Base-by-base conservation (phyloP, 805 yeast species). In the Cyberlindnera saturnus region DNA sequence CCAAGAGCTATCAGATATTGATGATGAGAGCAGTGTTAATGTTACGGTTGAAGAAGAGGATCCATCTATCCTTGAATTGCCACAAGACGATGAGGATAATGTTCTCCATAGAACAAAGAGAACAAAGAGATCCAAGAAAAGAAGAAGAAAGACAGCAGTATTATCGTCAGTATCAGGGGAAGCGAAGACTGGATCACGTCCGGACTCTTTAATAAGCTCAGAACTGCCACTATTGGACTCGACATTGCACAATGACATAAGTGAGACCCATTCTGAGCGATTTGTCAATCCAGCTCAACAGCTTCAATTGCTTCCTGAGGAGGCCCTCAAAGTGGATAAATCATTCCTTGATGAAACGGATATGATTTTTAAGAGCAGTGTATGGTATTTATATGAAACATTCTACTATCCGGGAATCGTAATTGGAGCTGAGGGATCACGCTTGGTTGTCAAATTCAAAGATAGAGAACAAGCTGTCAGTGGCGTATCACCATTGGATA, bases 301-400 rank as follows among this genome's bases (percentile, higher is more conserved):
- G 19, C 20, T 17, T 1, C 19, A 31, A 5, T 11, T 14, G 17
- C 16, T 42, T 9, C 48, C 48, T 5, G 14, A 26, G 15, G 29
- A 28, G 7, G 30, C 36, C 3, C 45, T 46, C 11, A 26, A 4
- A 2, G 43, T 42, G 26, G 50, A 49, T 15, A 38, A 31, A 15
- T 16, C 38, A 30, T 19, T 49, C 3, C 44, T 67, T 7, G 47
- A 62, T 1, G 54, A 52, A 15, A 43, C 46, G 1, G 69, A 67
- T 42, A 53, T 69, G 6, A 20, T 46, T 1, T 63, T 58, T 40
- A 53, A 51, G 16, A 54, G 56, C 15, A 69, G 75, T 36, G 81
- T 79, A 2, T 80, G 82, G 82, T 78, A 76, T 11, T 66, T 68
- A 14, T 71, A 69, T 48, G 67, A 70, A 43, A 64, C 73, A 34